Evolutionary conservation across 495 filamentous ascomycete genomes (phyloP).

Genomic region (Penicillium silybi): DNA sequence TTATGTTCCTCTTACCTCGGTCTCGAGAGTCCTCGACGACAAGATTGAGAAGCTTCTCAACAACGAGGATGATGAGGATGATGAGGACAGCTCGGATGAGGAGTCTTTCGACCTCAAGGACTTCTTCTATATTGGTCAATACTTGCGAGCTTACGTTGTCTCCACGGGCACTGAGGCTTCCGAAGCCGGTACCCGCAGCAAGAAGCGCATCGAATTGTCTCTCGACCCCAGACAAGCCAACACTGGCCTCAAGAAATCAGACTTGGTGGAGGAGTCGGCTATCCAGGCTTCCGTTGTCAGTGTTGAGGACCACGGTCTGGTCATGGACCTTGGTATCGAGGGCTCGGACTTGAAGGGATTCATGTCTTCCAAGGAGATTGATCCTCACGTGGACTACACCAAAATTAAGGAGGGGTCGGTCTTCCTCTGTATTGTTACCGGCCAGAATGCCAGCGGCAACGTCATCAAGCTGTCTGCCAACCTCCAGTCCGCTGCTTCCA

Average conservation of each 20-base stretch:
- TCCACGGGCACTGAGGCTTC: slow-evolving; percentile 55
- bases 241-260: slow-evolving; percentile 61
- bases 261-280: slow-evolving; percentile 65
- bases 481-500: slow-evolving; percentile 56
- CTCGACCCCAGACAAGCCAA: slow-evolving; percentile 74
- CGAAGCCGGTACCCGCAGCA: slow-evolving; percentile 62
- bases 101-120: slow-evolving; percentile 62
- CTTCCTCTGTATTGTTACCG: slow-evolving; percentile 75
- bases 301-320: slow-evolving; percentile 89
- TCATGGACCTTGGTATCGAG: slow-evolving; percentile 85
- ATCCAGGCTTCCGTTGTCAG: slow-evolving; percentile 85
- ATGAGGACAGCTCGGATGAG: slow-evolving; percentile 52
- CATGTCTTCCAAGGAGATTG: slow-evolving; percentile 82
- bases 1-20: slow-evolving; percentile 82
- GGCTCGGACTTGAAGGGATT: slow-evolving; percentile 70
- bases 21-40: slow-evolving; percentile 70
- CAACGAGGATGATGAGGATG: slow-evolving; percentile 51
- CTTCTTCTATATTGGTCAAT: slow-evolving; percentile 82
- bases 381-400: slow-evolving; percentile 51
- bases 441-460: slow-evolving; percentile 71
- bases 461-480: slow-evolving; percentile 84
- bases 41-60: slow-evolving; percentile 61
- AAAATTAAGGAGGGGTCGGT: slow-evolving; percentile 75
- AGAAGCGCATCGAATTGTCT: slow-evolving; percentile 78
- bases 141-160: slow-evolving; percentile 77